Base-by-base conservation (phyloP, 2,329 filamentous ascomycete species). In the Ceratocystis papillata region DNA sequence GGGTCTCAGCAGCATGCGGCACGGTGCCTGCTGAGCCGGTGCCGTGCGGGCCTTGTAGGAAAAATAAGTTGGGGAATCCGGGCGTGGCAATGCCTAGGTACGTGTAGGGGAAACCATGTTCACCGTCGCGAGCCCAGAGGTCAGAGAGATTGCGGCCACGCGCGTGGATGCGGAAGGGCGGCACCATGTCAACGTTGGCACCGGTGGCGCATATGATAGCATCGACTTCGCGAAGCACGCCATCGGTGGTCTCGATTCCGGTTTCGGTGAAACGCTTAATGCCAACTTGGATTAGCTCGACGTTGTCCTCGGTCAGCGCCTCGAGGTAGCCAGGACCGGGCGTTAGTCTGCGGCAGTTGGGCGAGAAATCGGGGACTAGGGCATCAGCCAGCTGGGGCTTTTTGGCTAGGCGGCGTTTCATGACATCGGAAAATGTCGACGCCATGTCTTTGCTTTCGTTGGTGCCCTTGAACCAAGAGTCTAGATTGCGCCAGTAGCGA, bases 171-270 rank as follows among this genome's bases (percentile, higher is more conserved):
- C 83, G 77, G 69, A 89, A 89, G 0, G 80, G 80, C 0, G 84
- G 84, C 0, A 80, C 75, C 73, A 81, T 77, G 69, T 83, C 79
- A 10, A 79, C 78, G 69, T 87, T 85, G 7, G 84, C 84, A 0
- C 87, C 87, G 0, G 87, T 90, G 1, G 85, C 83, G 70, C 85
- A 89, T 69, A 89, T 83, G 4, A 88, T 76, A 15, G 83, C 82
- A 68, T 88, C 86, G 0, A 87, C 83, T 17, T 82, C 77, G 2
- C 83, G 75, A 37, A 81, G 76, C 0, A 72, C 72, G 1, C 84
- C 85, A 69, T 88, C 84, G 0, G 73, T 74, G 0, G 83, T 86
- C 69, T 83, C 79, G 59, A 88, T 85, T 0, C 84, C 84, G 0
- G 77, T 82, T 46, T 76, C 75, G 0, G 82, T 87, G 69, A 89